Evolutionary conservation across 1,139 yeast species (phyloP).

Genomic region (Blastobotrys apis): DNA sequence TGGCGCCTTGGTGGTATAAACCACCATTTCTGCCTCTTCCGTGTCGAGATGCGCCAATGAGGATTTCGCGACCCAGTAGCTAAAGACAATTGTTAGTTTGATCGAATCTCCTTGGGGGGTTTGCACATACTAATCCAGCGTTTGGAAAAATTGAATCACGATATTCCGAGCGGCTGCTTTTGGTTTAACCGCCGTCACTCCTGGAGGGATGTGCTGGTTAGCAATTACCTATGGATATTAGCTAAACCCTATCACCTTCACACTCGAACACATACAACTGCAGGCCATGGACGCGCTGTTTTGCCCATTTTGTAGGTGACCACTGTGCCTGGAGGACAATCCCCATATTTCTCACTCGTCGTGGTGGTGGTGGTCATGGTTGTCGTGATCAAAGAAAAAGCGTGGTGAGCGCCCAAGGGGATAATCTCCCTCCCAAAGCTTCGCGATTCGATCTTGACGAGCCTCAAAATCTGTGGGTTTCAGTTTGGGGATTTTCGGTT

Average conservation of each 20-base stretch:
- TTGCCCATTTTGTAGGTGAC: constrained; percentile 8
- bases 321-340: constrained; percentile 5
- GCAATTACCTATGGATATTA: background rate
- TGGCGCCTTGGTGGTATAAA: background rate
- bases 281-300: constrained; percentile 10
- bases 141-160: constrained; percentile 7
- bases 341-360: constrained; percentile 5
- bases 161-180: constrained; percentile 6
- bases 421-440: no score
- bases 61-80: constrained; percentile 5
- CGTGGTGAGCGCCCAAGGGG: no score
- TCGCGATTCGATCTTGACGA: no score
- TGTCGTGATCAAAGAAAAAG: no score
- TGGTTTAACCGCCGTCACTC: background rate
- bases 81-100: background rate
- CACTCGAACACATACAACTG: constrained; percentile 1
- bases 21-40: background rate
- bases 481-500: no score
- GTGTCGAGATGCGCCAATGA: constrained; percentile 1
- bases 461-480: no score
- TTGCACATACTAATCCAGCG: constrained; percentile 6
- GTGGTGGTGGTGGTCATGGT: no score
- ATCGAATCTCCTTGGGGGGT: background rate
- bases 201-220: constrained; percentile 3
- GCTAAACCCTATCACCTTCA: no score